Base-by-base conservation (phyloP, 2,329 filamentous ascomycete genomes). In the Lecanicillium sp. region DNA sequence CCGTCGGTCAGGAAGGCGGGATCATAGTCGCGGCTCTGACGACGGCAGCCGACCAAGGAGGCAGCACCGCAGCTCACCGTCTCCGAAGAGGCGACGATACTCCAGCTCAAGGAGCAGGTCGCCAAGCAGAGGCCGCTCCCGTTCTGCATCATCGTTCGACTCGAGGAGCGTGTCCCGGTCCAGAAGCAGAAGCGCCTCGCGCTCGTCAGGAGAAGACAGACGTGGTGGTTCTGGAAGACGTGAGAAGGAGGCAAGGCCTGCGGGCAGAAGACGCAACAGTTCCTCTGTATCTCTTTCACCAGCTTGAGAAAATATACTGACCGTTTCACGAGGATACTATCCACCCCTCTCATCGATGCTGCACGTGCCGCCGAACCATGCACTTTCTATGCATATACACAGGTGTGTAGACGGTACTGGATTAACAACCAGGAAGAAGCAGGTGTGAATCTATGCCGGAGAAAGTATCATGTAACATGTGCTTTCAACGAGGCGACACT, bases 261-360 rank as follows among this genome's bases (percentile, higher is more conserved):
- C 18, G 11, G 46, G 39, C 33, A 67, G 64, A 47, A 69, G 68
- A 55, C 65, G 64, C 49, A 73, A 66, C 55, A 64, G 63, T 47
- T 74, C 73, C 46, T 71, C 71, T 46, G 64, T 36, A 28, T 68
- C 68, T 57, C 60, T 61, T 53, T 64, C 68, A 58, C 65, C 63
- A 56, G 57, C 57, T 54, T 68, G 62, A 63, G 66, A 59, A 73
- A 63, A 60, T 68, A 66, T 57, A 72, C 69, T 78, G 74, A 79
- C 76, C 60, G 59, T 70, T 68, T 25, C 11, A 25, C 6, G 22
- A 25, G 22, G 22, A 25, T 25, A 25, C 22, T 7, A 25, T 7
- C 22, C 22, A 6, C 7, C 22, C 7, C 6, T 25, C 22, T 7
- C 22, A 11, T 25, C 22, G 7, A 25, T n/a, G n/a, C n/a, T n/a